Conservation (phyloP, 352 stramenopile genomes). For the Globisporangium takayamanum region DNA sequence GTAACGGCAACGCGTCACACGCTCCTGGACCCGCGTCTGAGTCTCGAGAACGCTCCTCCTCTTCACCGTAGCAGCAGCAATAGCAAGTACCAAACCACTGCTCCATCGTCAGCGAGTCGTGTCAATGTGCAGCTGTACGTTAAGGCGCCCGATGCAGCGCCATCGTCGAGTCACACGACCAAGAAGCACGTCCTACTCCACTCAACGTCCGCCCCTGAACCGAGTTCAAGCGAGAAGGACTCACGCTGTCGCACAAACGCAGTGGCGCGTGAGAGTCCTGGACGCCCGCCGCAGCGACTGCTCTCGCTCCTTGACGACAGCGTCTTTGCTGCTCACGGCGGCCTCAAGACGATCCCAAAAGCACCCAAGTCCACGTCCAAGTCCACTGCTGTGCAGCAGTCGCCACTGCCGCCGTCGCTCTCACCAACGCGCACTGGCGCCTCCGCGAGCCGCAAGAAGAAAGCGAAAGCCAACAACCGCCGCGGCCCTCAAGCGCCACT, state of each 20-base stretch:
- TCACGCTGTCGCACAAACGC: slow-evolving; percentile 7
- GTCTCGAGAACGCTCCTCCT: slow-evolving; percentile 1
- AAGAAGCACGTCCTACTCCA: slow-evolving; percentile 5
- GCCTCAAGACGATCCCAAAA: background rate
- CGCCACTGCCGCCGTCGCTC: slow-evolving; percentile 2
- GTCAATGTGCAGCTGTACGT: slow-evolving; percentile 16
- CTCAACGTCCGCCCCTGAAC: background rate
- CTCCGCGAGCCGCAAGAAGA: slow-evolving; percentile 21
- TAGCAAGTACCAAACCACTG: slow-evolving; percentile 1
- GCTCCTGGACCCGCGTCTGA: slow-evolving; percentile 14
- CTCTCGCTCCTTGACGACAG: slow-evolving; percentile 28
- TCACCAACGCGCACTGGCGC: slow-evolving; percentile 1
- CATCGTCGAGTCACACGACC: slow-evolving; percentile 10
- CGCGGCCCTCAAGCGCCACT: background rate
- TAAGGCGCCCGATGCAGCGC: background rate
- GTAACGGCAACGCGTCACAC: slow-evolving; percentile 4
- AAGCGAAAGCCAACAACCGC: slow-evolving; percentile 15
- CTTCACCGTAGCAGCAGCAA: background rate
- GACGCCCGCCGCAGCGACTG: slow-evolving; percentile 9
- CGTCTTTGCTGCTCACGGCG: slow-evolving; percentile 8
- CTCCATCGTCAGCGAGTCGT: background rate
- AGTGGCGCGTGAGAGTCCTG: slow-evolving; percentile 7
- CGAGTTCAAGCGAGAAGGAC: background rate
- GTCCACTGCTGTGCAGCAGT: background rate
- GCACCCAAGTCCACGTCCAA: background rate